Evolutionary conservation across 176 grass and related monocot species (phyloP).

Genomic region (Luzula sylvatica): DNA sequence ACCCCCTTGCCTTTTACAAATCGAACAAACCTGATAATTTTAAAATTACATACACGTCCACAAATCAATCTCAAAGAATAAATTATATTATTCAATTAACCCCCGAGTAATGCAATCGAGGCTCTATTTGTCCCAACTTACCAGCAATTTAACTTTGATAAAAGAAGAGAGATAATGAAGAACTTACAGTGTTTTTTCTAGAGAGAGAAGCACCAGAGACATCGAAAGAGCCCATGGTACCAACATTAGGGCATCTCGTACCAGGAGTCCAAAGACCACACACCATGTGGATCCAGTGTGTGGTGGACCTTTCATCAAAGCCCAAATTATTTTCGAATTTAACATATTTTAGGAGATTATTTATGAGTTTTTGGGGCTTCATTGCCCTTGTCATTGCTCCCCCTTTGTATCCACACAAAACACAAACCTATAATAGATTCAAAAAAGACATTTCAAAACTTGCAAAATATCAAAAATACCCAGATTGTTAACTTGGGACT

Average conservation of each 20-base stretch:
- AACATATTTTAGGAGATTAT: constrained; percentile 52
- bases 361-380: constrained; percentile 54
- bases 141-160: background rate
- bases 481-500: no score
- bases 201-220: constrained; percentile 55
- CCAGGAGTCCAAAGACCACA: constrained; percentile 92
- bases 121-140: no score
- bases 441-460: no score
- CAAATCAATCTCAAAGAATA: constrained; percentile 2
- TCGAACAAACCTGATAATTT: constrained; percentile 56
- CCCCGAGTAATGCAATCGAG: no score
- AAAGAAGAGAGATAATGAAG: constrained; percentile 12
- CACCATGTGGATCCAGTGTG: constrained; percentile 89
- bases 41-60: constrained; percentile 1
- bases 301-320: background rate
- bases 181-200: constrained; percentile 74
- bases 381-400: constrained; percentile 87
- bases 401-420: constrained; percentile 82
- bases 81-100: no score
- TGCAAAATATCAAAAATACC: no score
- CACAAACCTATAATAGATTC: constrained; percentile 46
- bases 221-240: constrained; percentile 87
- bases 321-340: constrained; percentile 22
- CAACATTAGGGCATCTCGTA: constrained; percentile 80
- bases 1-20: constrained; percentile 65